These are phyloP conservation scores for Plasmopara halstedii DNA, from an alignment of 352 stramenopile genomes.

Conservation along the genomic window DNA sequence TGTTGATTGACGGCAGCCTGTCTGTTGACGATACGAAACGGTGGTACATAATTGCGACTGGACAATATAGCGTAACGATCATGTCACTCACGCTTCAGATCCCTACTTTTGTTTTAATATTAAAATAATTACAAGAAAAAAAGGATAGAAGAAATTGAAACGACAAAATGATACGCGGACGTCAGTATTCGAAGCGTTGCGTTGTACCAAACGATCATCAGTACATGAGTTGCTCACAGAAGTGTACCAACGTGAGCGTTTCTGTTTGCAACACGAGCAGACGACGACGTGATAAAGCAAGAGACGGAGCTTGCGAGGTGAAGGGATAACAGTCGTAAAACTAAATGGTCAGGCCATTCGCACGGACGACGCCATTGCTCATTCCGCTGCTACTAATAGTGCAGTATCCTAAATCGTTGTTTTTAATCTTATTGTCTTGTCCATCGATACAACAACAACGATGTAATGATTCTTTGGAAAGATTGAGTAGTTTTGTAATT, in stretches of 20 bases:
- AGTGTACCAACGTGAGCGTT: constrained; percentile 8
- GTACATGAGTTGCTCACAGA: not conserved
- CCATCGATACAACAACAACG: too few relatives aligned
- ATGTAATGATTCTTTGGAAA: too few relatives aligned
- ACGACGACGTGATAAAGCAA: constrained; percentile 9
- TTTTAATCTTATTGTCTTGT: constrained; percentile 12
- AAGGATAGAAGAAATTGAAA: not conserved
- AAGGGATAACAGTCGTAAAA: too few relatives aligned
- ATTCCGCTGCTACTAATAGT: constrained; percentile 3
- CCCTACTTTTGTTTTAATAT: not conserved
- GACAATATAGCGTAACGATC: constrained; percentile 1
- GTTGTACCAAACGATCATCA: too few relatives aligned
- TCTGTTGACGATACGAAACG: not conserved
- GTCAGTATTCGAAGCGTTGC: too few relatives aligned
- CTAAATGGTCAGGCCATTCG: too few relatives aligned
- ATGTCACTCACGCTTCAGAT: not conserved
- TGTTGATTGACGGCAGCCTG: not conserved
- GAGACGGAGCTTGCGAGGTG: constrained; percentile 14
- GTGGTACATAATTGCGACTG: constrained; percentile 5
- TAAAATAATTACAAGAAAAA: not conserved
- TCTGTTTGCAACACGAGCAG: constrained; percentile 4
- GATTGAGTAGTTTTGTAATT: too few relatives aligned
- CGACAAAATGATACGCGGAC: not conserved
- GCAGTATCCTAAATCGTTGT: constrained; percentile 12
- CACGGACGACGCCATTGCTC: constrained; percentile 3